Base-by-base conservation (phyloP, 331 rosid species). In the Cucumis variabilis region DNA sequence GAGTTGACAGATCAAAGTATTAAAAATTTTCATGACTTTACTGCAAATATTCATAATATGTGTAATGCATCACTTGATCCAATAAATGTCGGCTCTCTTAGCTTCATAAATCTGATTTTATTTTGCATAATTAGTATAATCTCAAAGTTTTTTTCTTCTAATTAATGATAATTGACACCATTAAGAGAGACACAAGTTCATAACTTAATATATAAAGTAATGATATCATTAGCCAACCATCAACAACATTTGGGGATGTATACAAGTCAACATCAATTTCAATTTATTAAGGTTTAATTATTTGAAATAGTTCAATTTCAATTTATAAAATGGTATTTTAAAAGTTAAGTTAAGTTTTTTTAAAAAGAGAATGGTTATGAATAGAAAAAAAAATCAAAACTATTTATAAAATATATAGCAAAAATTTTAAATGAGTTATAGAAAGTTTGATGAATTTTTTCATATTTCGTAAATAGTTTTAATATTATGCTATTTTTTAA, bases 1-100 rank as follows among this genome's bases (percentile, higher is more conserved):
- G 53, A 46, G 6, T 46, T 46, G 30, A 75, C 60, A 75, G 82
- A 75, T n/a, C 9, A 23, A 33, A 76, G 28, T n/a, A n/a, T 76
- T 76, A 21, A 77, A 77, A 50, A 6, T 2, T 50, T n/a, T 48
- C 33, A n/a, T 6, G 83, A 77, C 55, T 16, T 70, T 70, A 70
- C 6, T 28, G 23, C 46, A 28, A 15, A 70, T 28, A 28, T 28
- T 7, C 23, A 50, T 24, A 24, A n/a, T 11, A 77, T 77, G 50
- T n/a, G 23, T 77, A 77, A 77, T 48, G 37, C 83, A 77, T 24
- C 83, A 50, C 63, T 74, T 77, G 63, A 50, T 77, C 83, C 63
- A 77, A 77, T 77, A 77, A 48, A 48, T n/a, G 63, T 48, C 33
- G 63, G 83, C 46, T 70, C 37, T 11, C 37, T 37, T 37, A 74